These are phyloP conservation scores for Podaxis mareebaensis DNA, from an alignment of 768 basidiomycete species.

Conservation along the genomic window DNA sequence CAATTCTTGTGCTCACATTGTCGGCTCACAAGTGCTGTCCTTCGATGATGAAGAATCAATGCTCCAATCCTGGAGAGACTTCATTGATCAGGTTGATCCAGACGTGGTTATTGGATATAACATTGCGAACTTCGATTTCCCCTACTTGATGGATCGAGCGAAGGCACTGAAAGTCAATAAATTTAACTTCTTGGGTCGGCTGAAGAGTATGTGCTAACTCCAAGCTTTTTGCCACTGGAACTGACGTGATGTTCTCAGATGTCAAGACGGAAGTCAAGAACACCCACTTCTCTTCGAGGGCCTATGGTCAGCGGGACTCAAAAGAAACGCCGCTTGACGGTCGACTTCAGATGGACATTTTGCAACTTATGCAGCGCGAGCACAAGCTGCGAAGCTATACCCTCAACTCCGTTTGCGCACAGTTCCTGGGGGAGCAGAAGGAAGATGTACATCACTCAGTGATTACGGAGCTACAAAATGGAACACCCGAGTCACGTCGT, in stretches of 20 bases:
- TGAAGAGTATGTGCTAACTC: slow-evolving; percentile 54
- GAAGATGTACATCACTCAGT: slow-evolving; percentile 99
- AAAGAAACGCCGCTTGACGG: slow-evolving; percentile 92
- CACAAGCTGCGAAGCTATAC: slow-evolving; percentile 97
- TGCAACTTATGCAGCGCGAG: slow-evolving; percentile 98
- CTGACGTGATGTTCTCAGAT: slow-evolving; percentile 42
- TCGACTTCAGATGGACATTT: slow-evolving; percentile 90
- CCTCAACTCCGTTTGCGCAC: slow-evolving; percentile 96
- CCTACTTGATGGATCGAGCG: slow-evolving; percentile 92
- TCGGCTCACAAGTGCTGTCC: slow-evolving; percentile 93
- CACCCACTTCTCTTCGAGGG: slow-evolving; percentile 97
- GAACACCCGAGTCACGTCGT: slow-evolving; percentile 88
- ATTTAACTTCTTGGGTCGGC: slow-evolving; percentile 76
- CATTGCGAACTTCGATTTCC: slow-evolving; percentile 91
- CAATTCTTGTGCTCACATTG: slow-evolving; percentile 91
- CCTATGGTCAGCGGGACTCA: slow-evolving; percentile 95
- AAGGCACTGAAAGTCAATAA: slow-evolving; percentile 69
- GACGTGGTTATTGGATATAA: slow-evolving; percentile 98
- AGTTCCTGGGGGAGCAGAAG: slow-evolving; percentile 98
- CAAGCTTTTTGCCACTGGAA: neutral
- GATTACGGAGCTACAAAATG: slow-evolving; percentile 97
- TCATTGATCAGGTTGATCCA: slow-evolving; percentile 87
- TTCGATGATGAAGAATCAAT: slow-evolving; percentile 75
- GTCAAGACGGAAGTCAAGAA: slow-evolving; percentile 80
- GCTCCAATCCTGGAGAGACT: slow-evolving; percentile 86